Base-by-base conservation (phyloP, 2,329 filamentous ascomycete species). In the Nectriaceae sp. region DNA sequence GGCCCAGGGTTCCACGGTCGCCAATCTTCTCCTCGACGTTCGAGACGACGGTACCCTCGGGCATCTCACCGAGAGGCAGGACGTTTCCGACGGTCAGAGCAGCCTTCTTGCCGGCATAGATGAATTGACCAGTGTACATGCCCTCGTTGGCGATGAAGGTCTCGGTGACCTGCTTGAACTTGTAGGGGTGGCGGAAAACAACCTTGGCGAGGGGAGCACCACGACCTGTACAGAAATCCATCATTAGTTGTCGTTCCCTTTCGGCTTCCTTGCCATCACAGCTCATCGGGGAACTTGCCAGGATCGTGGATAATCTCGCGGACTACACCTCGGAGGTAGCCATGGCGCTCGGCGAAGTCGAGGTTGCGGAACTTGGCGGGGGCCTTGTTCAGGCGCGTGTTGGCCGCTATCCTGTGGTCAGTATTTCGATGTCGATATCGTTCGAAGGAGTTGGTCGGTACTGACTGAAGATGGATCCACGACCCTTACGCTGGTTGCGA, bases 81-180 rank as follows among this genome's bases (percentile, higher is more conserved):
- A 99, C 79, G 85, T 99, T 99, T 77, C 94, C 94, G 76, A 99
- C 87, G 71, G 89, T 97, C 72, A 99, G 85, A 64, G 88, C 83
- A 70, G 94, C 94, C 81, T 96, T 94, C 90, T 99, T 99, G 75
- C 94, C 94, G 74, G 93, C 94, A 80, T 99, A 99, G 88, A 99
- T 91, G 85, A 99, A 99, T 80, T 99, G 94, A 75, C 94, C 94
- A 65, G 94, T 97, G 90, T 97, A 99, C 92, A 97, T 97, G 82
- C 94, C 94, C 84, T 97, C 94, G 82, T 97, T 99, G 79, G 94
- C 94, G 74, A 99, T 99, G 88, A 99, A 97, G 67, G 94, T 99
- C 88, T 99, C 92, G 76, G 88, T 93, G 75, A 91, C 81, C 75
- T 92, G 87, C 87, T 96, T 96, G 89, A 90, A 97, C 78, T 87